Base-by-base conservation (phyloP, 2,329 filamentous ascomycete species). In the Cadophora gregata region DNA sequence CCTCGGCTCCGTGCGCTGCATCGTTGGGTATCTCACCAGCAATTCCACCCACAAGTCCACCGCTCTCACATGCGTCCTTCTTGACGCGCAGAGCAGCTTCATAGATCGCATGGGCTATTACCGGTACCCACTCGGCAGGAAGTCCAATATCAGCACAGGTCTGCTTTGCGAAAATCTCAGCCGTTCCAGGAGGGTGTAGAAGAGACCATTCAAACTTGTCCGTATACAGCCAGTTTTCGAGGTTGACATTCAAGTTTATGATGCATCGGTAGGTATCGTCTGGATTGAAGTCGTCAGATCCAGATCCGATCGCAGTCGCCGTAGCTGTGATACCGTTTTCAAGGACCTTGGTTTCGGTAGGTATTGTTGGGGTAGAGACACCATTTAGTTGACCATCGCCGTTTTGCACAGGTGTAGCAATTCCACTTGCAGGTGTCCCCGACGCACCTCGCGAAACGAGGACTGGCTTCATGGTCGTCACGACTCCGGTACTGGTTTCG, bases 121-220 rank as follows among this genome's bases (percentile, higher is more conserved):
- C 93, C 3, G 93, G 92, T 4, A 97, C 88, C 93, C 96, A 99
- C 80, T 99, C 96, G 55, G 93, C 93, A 7, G 90, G 85, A 62
- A 99, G 82, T 7, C 95, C 95, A 9, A 99, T 83, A 77, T 99
- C 96, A 31, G 93, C 92, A 77, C 96, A 98, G 0, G 96, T 98
- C 71, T 93, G 88, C 76, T 93, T 93, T 38, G 96, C 94, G 78
- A 98, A 98, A 14, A 90, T 88, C 78, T 99, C 95, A 0, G 96
- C 93, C 50, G 95, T 93, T 25, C 95, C 95, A 1, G 93, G 91
- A 2, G 94, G 93, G 75, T 98, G 94, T 21, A 97, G 84, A 24
- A 99, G 83, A 5, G 95, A 98, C 95, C 95, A 98, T 78, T 98
- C 95, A 71, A 99, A 98, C 76, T 94, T 97, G 83, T 99, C 96